Percentiles rank a stretch among this genome's conserved stretches.
Evolutionary conservation across 768 basidiomycete species (phyloP).

Genomic region (Trametopsis cervina): DNA sequence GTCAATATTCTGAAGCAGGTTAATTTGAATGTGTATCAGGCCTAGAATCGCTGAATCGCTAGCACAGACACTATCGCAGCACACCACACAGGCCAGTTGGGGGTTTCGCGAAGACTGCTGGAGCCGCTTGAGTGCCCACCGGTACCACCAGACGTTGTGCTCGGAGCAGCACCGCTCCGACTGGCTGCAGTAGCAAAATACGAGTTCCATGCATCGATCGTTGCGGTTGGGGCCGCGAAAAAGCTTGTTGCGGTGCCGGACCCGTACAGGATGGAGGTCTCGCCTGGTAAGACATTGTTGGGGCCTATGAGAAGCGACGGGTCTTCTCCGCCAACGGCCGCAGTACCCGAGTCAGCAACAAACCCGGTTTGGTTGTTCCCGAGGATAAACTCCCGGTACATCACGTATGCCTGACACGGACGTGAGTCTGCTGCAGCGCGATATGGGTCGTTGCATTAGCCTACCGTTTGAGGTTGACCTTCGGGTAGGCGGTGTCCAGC

Average conservation of each 20-base stretch:
- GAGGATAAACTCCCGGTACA: constrained; percentile 61
- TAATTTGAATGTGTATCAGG: no score
- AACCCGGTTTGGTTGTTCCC: constrained; percentile 54
- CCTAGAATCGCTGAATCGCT: no score
- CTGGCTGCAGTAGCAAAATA: constrained; percentile 16
- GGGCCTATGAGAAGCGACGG: constrained; percentile 28
- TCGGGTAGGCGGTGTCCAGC: constrained; percentile 34
- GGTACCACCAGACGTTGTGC: no score
- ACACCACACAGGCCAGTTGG: no score
- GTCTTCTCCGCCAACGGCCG: constrained; percentile 47
- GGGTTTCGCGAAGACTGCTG: no score
- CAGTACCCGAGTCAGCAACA: constrained; percentile 20
- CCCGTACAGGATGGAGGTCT: constrained; percentile 53
- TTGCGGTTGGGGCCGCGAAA: constrained; percentile 20
- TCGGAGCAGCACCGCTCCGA: no score
- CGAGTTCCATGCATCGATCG: constrained; percentile 24
- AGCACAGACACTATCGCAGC: no score
- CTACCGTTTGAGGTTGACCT: constrained; percentile 25
- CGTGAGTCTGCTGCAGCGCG: constrained; percentile 14
- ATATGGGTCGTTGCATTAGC: constrained; percentile 39
- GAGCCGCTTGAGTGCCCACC: no score
- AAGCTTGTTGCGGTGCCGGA: constrained; percentile 24
- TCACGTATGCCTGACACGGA: constrained; percentile 44
- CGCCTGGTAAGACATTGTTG: constrained; percentile 41
- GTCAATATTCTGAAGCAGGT: no score